Evolutionary conservation across 208 protist genomes (phyloP).

Genomic region (Trypanosomatidae sp.): DNA sequence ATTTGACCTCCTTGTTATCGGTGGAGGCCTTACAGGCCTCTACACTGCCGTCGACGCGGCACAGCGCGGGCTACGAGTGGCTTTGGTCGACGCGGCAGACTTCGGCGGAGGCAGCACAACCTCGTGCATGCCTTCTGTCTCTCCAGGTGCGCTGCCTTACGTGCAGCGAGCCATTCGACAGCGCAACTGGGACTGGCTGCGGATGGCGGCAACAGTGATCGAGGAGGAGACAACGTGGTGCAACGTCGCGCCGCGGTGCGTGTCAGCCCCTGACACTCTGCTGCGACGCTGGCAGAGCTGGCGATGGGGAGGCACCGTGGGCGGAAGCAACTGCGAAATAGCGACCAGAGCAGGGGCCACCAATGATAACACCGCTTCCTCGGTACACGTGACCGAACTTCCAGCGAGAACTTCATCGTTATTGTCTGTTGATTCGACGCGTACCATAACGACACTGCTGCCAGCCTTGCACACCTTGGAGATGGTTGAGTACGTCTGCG

Average conservation of each 20-base stretch:
- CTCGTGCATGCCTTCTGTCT: slow-evolving; percentile 25
- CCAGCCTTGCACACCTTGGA: slow-evolving; percentile 59
- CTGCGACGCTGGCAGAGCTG: slow-evolving; percentile 1
- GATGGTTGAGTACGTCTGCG: slow-evolving; percentile 49
- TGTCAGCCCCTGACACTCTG: slow-evolving; percentile 4
- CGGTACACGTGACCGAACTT: not conserved
- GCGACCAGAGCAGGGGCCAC: not conserved
- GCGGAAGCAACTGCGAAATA: not conserved
- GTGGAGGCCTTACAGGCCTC: slow-evolving; percentile 65
- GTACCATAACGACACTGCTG: slow-evolving; percentile 42
- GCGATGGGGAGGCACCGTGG: not conserved
- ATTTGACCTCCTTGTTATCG: slow-evolving; percentile 79
- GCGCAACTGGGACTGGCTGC: slow-evolving; percentile 62
- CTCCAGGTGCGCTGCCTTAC: slow-evolving; percentile 68
- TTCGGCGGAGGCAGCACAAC: slow-evolving; percentile 43
- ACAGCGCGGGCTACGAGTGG: slow-evolving; percentile 72
- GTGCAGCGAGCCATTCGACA: slow-evolving; percentile 76
- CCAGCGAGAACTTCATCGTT: not conserved
- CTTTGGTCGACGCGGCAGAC: slow-evolving; percentile 70
- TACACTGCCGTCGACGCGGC: slow-evolving; percentile 86
- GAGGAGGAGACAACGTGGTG: slow-evolving; percentile 51
- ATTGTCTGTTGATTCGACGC: not conserved
- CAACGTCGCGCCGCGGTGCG: slow-evolving; percentile 45
- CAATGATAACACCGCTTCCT: not conserved
- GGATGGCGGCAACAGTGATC: slow-evolving; percentile 43